Percentiles rank a stretch among this genome's conserved stretches.
phyloP scores from a whole-genome alignment of 352 stramenopile genomes.

The Globisporangium sylvaticum region DNA sequence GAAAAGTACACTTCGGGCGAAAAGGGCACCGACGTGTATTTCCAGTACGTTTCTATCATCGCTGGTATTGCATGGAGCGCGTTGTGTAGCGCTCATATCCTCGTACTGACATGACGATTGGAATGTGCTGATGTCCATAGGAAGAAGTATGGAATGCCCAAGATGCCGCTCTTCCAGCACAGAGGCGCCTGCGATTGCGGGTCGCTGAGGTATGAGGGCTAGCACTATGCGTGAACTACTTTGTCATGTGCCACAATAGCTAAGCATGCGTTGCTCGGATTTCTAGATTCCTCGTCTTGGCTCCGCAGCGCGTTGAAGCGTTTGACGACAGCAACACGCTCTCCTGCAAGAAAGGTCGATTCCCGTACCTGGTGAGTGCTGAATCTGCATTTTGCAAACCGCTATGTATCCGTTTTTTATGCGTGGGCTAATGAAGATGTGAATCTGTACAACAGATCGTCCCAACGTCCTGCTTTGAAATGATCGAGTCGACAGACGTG shows the following conservation, averaged over 20 bases:
- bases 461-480: constrained; percentile 74
- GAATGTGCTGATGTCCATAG: constrained; percentile 20
- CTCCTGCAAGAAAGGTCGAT: constrained; percentile 79
- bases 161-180: constrained; percentile 73
- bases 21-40: constrained; percentile 65
- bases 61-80: not conserved
- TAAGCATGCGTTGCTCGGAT: constrained; percentile 8
- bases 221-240: not conserved
- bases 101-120: not conserved
- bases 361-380: constrained; percentile 58
- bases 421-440: not conserved
- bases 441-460: constrained; percentile 34
- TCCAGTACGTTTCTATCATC: constrained; percentile 38
- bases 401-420: not conserved
- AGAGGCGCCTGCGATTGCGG: constrained; percentile 68
- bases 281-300: constrained; percentile 65
- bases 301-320: constrained; percentile 68
- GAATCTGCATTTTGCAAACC: not conserved
- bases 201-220: constrained; percentile 29
- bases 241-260: not conserved
- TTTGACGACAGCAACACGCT: constrained; percentile 83
- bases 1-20: constrained; percentile 44
- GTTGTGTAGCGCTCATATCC: constrained; percentile 1
- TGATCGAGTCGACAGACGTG: constrained; percentile 59
- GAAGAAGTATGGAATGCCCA: constrained; percentile 72